Base-by-base conservation (phyloP, 306 rosid genomes). In the Glycine latifolia region DNA sequence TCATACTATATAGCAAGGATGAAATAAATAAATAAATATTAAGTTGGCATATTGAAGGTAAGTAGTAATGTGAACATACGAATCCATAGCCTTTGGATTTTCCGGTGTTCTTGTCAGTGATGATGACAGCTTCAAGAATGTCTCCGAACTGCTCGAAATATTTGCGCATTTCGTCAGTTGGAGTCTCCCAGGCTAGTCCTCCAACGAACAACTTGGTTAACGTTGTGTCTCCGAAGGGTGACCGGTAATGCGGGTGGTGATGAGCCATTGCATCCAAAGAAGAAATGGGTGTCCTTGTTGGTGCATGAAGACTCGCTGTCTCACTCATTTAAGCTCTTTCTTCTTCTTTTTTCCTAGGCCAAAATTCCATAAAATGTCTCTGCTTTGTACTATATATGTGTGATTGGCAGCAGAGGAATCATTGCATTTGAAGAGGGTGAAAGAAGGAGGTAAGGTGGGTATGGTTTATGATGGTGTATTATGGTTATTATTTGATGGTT, bases 111-210 rank as follows among this genome's bases (percentile, higher is more conserved):
- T 92, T 94, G 65, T 94, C 98, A 0, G 92, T 88, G 84, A 94
- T 92, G 11, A 94, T 91, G 41, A 94, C 98, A 69, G 98, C 98
- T 67, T 94, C 98, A 69, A 94, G 97, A 87, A 94, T 94, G 73
- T 93, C 97, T 1, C 99, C 99, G 31, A 96, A 96, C 86, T 93
- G 97, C 71, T 93, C 91, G 80, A 96, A 96, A 69, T 96, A 93
- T 20, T 56, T 84, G 6, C 91, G 82, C 94, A 96, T 85, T 91
- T 93, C 94, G 11, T 96, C 94, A 1, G 98, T 91, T 54, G 97
- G 97, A 10, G 99, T 96, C 82, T 96, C 99, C 99, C 99, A 96
- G 44, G 99, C 99, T 13, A 96, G 82, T 16, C 99, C 99, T 63
- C 99, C 99, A 1, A 96, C 99, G 72, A 96, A 96, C 31, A 96